phyloP scores from a whole-genome alignment of 257 asterid genomes.

The Przewalskia tangutica region DNA sequence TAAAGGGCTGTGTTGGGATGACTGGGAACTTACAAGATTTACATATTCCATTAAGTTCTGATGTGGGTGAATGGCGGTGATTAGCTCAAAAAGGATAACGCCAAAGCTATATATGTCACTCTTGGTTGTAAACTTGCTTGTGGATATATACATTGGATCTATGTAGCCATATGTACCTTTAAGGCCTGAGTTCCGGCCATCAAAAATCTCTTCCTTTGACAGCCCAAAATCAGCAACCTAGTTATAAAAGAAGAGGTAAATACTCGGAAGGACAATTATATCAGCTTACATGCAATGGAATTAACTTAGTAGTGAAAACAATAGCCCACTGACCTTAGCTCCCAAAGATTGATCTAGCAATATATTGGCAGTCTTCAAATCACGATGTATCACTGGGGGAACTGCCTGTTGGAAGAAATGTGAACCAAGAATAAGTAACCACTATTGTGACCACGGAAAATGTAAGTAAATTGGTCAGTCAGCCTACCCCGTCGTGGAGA shows the following conservation, averaged over 20 bases:
- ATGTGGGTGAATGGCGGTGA: constrained; percentile 96
- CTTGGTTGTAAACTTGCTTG: constrained; percentile 71
- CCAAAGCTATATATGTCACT: constrained; percentile 96
- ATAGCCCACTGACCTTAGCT: constrained; percentile 55
- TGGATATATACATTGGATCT: constrained; percentile 78
- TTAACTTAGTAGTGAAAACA: neutral
- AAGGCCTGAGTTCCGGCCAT: constrained; percentile 74
- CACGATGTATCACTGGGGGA: constrained; percentile 91
- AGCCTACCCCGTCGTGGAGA: constrained; percentile 95
- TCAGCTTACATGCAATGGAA: neutral
- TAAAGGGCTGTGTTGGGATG: neutral
- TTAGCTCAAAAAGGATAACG: constrained; percentile 86
- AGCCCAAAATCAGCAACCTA: constrained; percentile 99
- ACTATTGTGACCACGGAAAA: neutral
- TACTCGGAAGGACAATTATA: neutral
- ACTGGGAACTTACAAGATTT: constrained; percentile 60
- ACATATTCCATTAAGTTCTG: constrained; percentile 91
- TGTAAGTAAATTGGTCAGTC: neutral
- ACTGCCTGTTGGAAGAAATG: constrained; percentile 59
- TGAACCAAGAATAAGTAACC: constrained; percentile 3
- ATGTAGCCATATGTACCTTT: constrained; percentile 96
- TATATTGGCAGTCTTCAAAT: constrained; percentile 81
- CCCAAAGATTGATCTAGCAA: constrained; percentile 70
- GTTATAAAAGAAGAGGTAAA: constrained; percentile 5
- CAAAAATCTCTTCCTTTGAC: constrained; percentile 79